Base-by-base conservation (phyloP, 257 asterid species). In the Scutellaria galericulata region DNA sequence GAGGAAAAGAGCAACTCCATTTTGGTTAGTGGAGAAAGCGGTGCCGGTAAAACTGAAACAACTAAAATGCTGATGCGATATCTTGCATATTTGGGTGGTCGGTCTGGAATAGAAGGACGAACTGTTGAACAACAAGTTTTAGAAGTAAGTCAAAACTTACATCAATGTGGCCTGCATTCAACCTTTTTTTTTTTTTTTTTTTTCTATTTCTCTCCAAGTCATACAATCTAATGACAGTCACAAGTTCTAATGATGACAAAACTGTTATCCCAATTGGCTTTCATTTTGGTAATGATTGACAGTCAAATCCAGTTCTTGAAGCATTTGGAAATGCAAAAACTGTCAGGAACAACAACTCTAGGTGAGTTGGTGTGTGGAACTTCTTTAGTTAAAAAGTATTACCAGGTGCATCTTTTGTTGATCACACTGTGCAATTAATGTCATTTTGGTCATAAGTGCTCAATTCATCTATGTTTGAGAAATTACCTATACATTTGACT, bases 271-370 rank as follows among this genome's bases (percentile, higher is more conserved):
- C 64, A 62, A 50, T 69, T 71, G 56, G 70, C 68, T 37, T 53
- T 59, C 20, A 58, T 13, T 64, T 77, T 82, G 75, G 62, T 46
- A 45, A 74, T 70, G 77, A 46, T 73, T 77, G 74, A 52, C 90
- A 91, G 97, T 91, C 97, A 73, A 91, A 91, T 85, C 97, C 97
- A 24, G 95, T 91, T 83, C 97, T 91, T 71, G 97, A 91, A 89
- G 97, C 96, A 62, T 91, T 91, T 87, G 97, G 97, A 70, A 91
- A 91, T 87, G 97, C 97, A 54, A 91, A 91, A 79, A 91, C 97
- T 64, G 94, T 91, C 65, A 84, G 96, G 85, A 91, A 91, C 79
- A 91, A 91, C 76, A 91, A 91, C 76, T 91, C 97, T 47, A 91
- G 97, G 97, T 87, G 74, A 83, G 84, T 7, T 57, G 54, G 24